Evolutionary conservation across 768 basidiomycete genomes (phyloP).

Genomic region (Zangia roseola): DNA sequence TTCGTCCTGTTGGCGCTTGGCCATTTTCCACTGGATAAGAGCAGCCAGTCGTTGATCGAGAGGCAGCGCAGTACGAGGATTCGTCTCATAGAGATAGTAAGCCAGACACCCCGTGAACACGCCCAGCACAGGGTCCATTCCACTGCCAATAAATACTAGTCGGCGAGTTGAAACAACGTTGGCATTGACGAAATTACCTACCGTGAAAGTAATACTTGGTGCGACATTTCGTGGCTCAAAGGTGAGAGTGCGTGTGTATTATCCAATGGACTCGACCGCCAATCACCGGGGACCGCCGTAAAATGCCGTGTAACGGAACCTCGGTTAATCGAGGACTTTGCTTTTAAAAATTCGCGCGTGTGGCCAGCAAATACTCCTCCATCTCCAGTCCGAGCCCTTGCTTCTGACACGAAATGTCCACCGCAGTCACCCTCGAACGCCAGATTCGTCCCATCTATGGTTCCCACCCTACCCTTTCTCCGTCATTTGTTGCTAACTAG

Average conservation of each 20-base stretch:
- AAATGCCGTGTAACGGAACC: slow-evolving; percentile 26
- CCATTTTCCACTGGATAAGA: slow-evolving; percentile 69
- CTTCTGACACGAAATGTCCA: slow-evolving; percentile 41
- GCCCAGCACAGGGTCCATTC: slow-evolving; percentile 70
- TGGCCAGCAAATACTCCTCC: slow-evolving; percentile 2
- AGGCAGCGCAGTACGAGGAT: slow-evolving; percentile 68
- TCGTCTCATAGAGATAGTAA: slow-evolving; percentile 76
- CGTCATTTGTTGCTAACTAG: slow-evolving; percentile 6
- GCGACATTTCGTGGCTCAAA: slow-evolving; percentile 37
- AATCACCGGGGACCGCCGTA: slow-evolving; percentile 25
- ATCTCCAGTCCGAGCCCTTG: neutral
- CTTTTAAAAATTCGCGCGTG: slow-evolving; percentile 26
- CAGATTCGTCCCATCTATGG: slow-evolving; percentile 87
- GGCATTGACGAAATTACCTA: slow-evolving; percentile 11
- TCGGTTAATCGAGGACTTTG: slow-evolving; percentile 21
- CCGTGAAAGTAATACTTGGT: slow-evolving; percentile 37
- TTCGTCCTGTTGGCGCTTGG: slow-evolving; percentile 33
- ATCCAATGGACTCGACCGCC: slow-evolving; percentile 2
- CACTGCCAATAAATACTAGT: slow-evolving; percentile 41
- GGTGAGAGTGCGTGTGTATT: slow-evolving; percentile 1
- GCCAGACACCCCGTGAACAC: slow-evolving; percentile 77
- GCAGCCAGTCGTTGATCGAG: slow-evolving; percentile 52
- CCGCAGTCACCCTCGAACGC: slow-evolving; percentile 61
- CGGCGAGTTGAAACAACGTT: neutral
- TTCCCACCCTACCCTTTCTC: neutral